Base-by-base conservation (phyloP, 225 moss, liverwort and hornwort genomes). In the Thuidium tamariscinum region DNA sequence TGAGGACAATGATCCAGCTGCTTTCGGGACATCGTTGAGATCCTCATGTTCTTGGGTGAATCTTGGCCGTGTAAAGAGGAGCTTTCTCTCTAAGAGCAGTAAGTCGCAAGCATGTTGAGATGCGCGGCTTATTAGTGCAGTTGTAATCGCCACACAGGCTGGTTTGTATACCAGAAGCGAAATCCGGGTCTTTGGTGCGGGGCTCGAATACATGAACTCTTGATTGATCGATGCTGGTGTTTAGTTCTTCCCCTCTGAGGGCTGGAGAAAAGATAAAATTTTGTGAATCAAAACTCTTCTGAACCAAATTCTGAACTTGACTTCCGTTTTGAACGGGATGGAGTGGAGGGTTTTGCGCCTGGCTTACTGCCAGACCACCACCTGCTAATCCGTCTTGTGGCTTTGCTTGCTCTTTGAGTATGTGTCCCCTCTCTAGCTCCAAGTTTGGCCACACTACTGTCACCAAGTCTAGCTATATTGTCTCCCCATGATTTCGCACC, bases 291-390 rank as follows among this genome's bases (percentile, higher is more conserved):
- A 7, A 93, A 71, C 83, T 93, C 91, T 29, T 85, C 87, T 23
- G 77, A 86, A 44, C 74, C 77, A 46, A 77, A 37, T 44, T 63
- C 74, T 74, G 89, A 83, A 76, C 72, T 82, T 29, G 90, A 46
- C 81, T 85, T 89, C 60, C 36, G 76, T 67, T 70, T 87, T 9
- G 68, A 46, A 46, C 67, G 70, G 60, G 85, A 73, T 49, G 55
- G 70, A 51, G 88, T 49, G 56, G 71, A 54, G 19, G 54, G 54
- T 54, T 54, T 13, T 54, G 81, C 22, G 23, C 59, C 18, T 42
- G 81, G 49, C 61, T 90, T 91, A 72, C 83, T 88, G 55, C 81
- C 81, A 83, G 70, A 66, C 90, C 92, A 92, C 93, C 93, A 92
- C 15, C 74, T 80, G 18, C 83, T 82, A 44, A 91, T 74, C 36